Conservation (phyloP, 2,329 filamentous ascomycete genomes). For the Emergomyces pasteurianus region DNA sequence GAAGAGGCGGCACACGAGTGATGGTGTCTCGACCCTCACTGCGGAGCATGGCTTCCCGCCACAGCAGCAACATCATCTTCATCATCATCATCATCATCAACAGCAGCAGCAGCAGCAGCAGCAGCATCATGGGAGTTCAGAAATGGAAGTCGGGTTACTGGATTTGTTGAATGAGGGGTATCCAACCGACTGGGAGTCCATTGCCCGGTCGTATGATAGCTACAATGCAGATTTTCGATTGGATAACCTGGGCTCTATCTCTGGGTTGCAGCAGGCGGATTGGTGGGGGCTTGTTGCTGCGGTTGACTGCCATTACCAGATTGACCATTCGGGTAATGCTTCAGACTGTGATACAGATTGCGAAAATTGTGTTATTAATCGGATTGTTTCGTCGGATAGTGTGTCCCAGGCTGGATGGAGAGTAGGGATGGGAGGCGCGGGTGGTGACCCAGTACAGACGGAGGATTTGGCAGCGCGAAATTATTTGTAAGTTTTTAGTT, state of each 20-base stretch:
- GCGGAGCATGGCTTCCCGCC: constrained; percentile 17
- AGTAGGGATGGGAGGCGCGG: constrained; percentile 20
- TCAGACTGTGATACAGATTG: constrained; percentile 22
- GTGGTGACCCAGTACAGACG: constrained; percentile 16
- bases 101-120: neutral
- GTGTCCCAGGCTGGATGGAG: constrained; percentile 24
- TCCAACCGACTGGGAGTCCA: constrained; percentile 26
- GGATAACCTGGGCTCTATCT: constrained; percentile 31
- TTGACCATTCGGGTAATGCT: constrained; percentile 25
- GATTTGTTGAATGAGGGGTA: constrained; percentile 28
- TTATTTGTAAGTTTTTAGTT: constrained; percentile 27
- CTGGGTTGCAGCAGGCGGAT: constrained; percentile 29
- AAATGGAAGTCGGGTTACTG: constrained; percentile 22
- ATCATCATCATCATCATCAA: neutral
- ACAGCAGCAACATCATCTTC: constrained; percentile 4
- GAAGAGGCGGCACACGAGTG: constrained; percentile 17
- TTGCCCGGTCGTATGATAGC: constrained; percentile 25
- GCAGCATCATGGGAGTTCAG: constrained; percentile 6
- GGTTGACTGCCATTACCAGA: constrained; percentile 32
- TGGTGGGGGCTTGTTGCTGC: constrained; percentile 34
- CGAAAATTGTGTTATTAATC: constrained; percentile 24
- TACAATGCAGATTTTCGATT: constrained; percentile 30
- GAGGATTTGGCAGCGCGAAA: constrained; percentile 21
- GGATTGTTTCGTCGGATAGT: constrained; percentile 25
- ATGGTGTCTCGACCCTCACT: constrained; percentile 2